Conservation (phyloP, 2,329 filamentous ascomycete genomes). For the Corniculantispora saksenae region DNA sequence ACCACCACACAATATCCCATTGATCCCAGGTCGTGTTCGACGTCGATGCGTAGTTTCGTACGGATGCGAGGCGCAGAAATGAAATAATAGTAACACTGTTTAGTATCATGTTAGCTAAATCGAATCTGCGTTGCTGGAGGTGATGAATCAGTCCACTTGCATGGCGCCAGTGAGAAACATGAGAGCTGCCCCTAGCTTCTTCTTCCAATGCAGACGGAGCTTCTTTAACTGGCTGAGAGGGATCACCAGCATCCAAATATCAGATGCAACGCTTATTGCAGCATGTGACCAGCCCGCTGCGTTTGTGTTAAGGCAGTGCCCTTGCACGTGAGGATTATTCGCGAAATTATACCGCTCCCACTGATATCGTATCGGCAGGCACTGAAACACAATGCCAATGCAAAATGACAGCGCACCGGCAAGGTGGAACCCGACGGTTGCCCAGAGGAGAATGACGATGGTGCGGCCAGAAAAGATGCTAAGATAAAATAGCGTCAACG, state of each 20-base stretch:
- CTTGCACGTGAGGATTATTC: slow-evolving; percentile 33
- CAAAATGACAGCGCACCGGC: slow-evolving; percentile 38
- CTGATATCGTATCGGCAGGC: slow-evolving; percentile 46
- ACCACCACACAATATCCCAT: slow-evolving; percentile 31
- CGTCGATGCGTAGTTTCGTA: slow-evolving; percentile 30
- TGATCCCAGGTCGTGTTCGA: slow-evolving; percentile 32
- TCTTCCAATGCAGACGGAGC: slow-evolving; percentile 41
- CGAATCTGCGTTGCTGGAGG: slow-evolving; percentile 9
- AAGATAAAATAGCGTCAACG: slow-evolving; percentile 52
- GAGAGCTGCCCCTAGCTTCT: slow-evolving; percentile 43
- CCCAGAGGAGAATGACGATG: slow-evolving; percentile 40
- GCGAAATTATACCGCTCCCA: slow-evolving; percentile 50
- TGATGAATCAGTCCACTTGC: slow-evolving; percentile 23
- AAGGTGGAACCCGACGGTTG: slow-evolving; percentile 35
- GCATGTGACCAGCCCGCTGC: slow-evolving; percentile 48
- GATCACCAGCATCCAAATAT: slow-evolving; percentile 48
- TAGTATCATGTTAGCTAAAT: neutral
- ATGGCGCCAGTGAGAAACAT: slow-evolving; percentile 48
- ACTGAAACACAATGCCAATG: slow-evolving; percentile 45
- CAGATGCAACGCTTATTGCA: slow-evolving; percentile 46
- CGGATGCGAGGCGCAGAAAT: slow-evolving; percentile 32
- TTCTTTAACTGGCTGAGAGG: slow-evolving; percentile 42
- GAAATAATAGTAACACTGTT: slow-evolving; percentile 32
- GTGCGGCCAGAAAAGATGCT: slow-evolving; percentile 44
- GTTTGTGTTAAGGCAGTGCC: slow-evolving; percentile 48